Evolutionary conservation across 2,329 filamentous ascomycete genomes (phyloP), one percentile per base, ranked within the genome.

Genomic region (Didymella arachidicola): DNA sequence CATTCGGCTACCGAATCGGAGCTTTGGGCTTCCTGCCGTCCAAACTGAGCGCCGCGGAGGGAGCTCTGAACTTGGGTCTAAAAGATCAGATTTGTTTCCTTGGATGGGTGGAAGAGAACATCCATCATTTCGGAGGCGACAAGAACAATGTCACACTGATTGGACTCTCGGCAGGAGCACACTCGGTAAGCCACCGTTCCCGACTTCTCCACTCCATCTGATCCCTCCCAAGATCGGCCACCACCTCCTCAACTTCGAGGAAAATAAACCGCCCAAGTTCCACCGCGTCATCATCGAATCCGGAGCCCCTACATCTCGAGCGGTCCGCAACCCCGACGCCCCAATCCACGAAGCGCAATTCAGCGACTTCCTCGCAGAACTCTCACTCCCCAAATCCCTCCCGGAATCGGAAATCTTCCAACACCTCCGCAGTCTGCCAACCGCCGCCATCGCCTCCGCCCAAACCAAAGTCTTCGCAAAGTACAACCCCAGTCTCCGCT

Each of bases 181-280:
- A 67, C 22, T 65, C 64, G 2, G 62, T 64, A 57, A 7, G 57
- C 14, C 10, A 3, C 19, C 10, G 0, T 0, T 16, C 4, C 16
- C 32, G 10, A 3, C 2, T 6, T 18, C 19, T 19, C 1, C 16
- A 7, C 2, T 3, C 1, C 8, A 8, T 30, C 49, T 64, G 7
- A 62, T 14, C 11, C 2, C 2, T 6, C 10, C 2, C 29, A 64
- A 64, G 84, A 84, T 90, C 63, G 89, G 88, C 3, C 89, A 92
- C 67, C 88, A 90, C 64, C 75, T 91, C 16, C 84, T 90, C 68
- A 77, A 82, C 60, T 59, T 61, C 32, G 71, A 78, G 38, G 73
- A 79, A 6, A 38, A 43, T 2, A 44, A 39, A 22, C 71, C 78
- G 22, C 68, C 72, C 1, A 70, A 81, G 8, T 83, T 83, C 58